These are phyloP conservation scores for Suhomyces yuchorum DNA, from an alignment of 1,139 yeast species.

Conservation along the genomic window DNA sequence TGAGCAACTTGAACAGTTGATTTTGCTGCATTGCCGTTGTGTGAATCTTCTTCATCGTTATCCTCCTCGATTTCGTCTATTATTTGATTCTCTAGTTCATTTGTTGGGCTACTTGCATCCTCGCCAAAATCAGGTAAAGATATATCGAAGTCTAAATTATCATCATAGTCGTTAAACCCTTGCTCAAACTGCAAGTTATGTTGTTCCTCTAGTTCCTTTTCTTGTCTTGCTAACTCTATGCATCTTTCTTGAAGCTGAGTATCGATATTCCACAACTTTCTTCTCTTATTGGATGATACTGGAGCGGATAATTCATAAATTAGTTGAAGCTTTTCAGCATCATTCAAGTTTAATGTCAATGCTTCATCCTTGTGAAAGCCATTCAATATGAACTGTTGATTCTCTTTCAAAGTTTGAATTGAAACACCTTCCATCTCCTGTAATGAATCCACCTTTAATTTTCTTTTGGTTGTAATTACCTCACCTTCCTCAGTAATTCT, in stretches of 20 bases:
- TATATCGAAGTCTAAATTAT: constrained; percentile 41
- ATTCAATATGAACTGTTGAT: constrained; percentile 29
- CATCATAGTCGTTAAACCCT: constrained; percentile 26
- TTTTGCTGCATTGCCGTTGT: constrained; percentile 31
- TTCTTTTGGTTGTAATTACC: constrained; percentile 43
- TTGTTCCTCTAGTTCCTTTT: constrained; percentile 25
- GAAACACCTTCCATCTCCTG: constrained; percentile 41
- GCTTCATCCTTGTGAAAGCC: constrained; percentile 19
- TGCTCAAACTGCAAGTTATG: constrained; percentile 24
- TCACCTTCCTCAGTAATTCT: constrained; percentile 42
- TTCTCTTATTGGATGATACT: constrained; percentile 23
- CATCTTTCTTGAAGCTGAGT: constrained; percentile 33
- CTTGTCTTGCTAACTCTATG: constrained; percentile 31
- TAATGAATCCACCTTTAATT: constrained; percentile 37
- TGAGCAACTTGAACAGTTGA: constrained; percentile 60
- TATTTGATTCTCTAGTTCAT: constrained; percentile 6
- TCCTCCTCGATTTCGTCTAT: constrained; percentile 10
- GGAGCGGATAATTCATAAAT: constrained; percentile 41
- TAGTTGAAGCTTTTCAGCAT: constrained; percentile 37
- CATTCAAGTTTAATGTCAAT: constrained; percentile 32
- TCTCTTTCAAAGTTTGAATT: constrained; percentile 35
- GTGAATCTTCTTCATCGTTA: constrained; percentile 17
- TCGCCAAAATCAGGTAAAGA: constrained; percentile 41
- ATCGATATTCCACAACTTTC: constrained; percentile 25
- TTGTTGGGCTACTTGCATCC: constrained; percentile 16